Base-by-base conservation (phyloP, 306 rosid species). In the Gillenia trifoliata region DNA sequence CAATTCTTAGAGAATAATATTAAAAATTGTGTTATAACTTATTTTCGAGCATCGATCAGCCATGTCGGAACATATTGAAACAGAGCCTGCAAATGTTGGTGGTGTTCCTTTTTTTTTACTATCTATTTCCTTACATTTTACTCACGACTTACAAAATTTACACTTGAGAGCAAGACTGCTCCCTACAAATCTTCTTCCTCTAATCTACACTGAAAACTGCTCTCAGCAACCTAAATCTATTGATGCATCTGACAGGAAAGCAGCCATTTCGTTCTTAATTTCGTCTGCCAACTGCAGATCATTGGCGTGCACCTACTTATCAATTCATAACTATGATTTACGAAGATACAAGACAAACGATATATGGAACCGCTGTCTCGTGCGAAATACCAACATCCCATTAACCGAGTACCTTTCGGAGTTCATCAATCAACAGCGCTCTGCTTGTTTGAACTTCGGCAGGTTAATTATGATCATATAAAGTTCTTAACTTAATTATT, bases 321-420 rank as follows among this genome's bases (percentile, higher is more conserved):
- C 31, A 63, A 70, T 49, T 47, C 25, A 50, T 62, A n/a, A 30
- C 77, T 13, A 43, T 7, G 57, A 71, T 50, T 16, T 40, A 55
- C 47, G 73, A 50, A 61, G 75, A 57, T 67, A 67, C 50, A 68
- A 55, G 29, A 64, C 73, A 43, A 40, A 30, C 63, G 45, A 64
- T 50, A 50, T 8, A 56, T 19, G 49, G 34, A 22, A 55, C 26
- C 11, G 15, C 34, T 31, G 6, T 47, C 49, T 66, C 10, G 49
- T 33, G 8, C 25, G 28, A 65, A 66, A 71, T 20, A 34, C 68
- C 45, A 64, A 33, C 19, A 38, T 75, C 78, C 40, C 16, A 65
- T 72, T 84, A 91, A 74, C 77, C 71, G 19, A 94, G 94, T 25
- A 92, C 92, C 83, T 86, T 87, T 4, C 93, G 91, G 60, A 94